Evolutionary conservation across 495 filamentous ascomycete species (phyloP).

Genomic region (Coniosporium apollinis): DNA sequence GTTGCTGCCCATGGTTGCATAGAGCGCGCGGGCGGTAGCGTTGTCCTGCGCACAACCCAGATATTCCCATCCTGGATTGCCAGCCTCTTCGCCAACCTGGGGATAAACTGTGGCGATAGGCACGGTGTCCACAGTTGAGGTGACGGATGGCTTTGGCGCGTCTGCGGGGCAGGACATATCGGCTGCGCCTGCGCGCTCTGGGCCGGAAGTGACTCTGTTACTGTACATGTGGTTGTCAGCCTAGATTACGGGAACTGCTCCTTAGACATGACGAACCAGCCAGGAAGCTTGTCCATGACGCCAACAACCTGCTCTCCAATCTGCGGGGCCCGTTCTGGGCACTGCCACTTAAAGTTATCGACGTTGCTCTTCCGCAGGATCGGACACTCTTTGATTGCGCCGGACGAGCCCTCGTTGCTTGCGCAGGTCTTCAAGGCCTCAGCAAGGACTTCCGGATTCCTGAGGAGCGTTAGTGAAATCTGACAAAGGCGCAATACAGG

Average conservation of each 20-base stretch:
- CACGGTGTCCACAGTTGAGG: conserved; percentile 2
- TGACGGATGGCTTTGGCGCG: conserved; percentile 4
- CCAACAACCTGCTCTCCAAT: conserved; percentile 8
- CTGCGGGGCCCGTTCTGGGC: conserved; percentile 10
- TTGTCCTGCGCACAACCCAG: conserved; percentile 12
- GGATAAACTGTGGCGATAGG: conserved; percentile 8
- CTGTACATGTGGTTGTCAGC: no score
- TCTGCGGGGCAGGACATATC: conserved; percentile 8
- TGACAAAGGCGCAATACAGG: no score
- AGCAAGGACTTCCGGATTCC: conserved; percentile 7
- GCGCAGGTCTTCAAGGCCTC: conserved; percentile 8
- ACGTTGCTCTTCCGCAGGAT: conserved; percentile 4
- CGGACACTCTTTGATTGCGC: conserved; percentile 9
- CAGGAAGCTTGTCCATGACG: conserved; percentile 10
- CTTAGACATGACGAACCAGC: conserved; percentile 11
- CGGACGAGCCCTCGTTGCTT: conserved; percentile 4
- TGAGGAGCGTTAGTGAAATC: no score
- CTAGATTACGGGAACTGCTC: no score
- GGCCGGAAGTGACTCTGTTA: conserved; percentile 14
- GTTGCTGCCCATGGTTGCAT: background rate
- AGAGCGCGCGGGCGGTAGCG: background rate
- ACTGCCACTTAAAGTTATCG: conserved; percentile 7
- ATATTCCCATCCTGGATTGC: conserved; percentile 3
- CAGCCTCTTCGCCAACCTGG: conserved; percentile 1
- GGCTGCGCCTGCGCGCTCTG: conserved; percentile 4